Evolutionary conservation across 2,329 filamentous ascomycete species (phyloP), one percentile per base, ranked within the genome.

Genomic region (Myriosclerotinia scirpicola): DNA sequence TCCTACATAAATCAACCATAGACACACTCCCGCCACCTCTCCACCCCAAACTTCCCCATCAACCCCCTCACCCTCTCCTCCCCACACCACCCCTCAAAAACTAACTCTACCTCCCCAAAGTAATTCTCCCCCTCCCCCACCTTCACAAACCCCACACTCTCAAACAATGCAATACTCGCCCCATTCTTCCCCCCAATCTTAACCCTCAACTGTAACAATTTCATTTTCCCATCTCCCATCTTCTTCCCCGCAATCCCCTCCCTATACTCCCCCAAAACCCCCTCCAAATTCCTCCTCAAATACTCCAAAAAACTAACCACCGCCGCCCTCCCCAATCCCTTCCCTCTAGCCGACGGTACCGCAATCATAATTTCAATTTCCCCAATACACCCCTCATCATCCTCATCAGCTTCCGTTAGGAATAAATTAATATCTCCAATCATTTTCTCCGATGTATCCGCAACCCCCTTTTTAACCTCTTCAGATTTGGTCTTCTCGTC

Each of bases 281-380:
- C 77, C 0, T 73, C 71, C 34, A 85, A 76, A 64, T 90, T 81
- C 0, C 75, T 75, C 5, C 81, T 71, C 7, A 97, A 81, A 74
- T 93, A 98, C 55, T 81, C 77, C 60, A 97, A 74, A 66, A 98
- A 90, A 0, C 86, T 79, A 3, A 86, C 75, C 1, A 97, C 81
- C 0, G 90, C 85, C 0, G 85, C 84, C 6, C 82, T 80, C 0
- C 92, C 93, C 8, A 87, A 80, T 0, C 92, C 92, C 9, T 81
- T 80, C 0, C 89, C 81, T 34, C 88, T 86, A 40, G 86, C 79
- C 0, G 76, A 74, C 5, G 78, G 78, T 1, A 81, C 79, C 0
- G 92, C 92, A 69, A 97, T 88, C 93, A 97, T 96, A 70, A 97
- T 85, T 77, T 96, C 92, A 8, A 97, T 78, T 75, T 96, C 93